These are phyloP conservation scores for Lentinula sp. DNA, from an alignment of 768 basidiomycete genomes.

Conservation along the genomic window DNA sequence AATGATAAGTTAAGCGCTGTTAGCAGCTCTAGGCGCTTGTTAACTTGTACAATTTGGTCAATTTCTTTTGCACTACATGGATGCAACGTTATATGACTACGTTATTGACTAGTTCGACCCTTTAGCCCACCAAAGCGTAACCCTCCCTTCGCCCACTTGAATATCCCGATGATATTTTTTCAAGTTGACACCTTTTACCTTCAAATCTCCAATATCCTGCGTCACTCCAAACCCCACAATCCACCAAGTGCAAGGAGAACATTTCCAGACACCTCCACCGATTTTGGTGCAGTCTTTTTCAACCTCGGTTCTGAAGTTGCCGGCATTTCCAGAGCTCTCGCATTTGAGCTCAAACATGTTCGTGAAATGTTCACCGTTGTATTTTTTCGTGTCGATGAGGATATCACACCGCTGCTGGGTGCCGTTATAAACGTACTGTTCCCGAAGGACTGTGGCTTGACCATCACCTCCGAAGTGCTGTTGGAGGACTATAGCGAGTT, in stretches of 20 bases:
- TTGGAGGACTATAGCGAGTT: no score
- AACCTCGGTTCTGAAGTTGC: neutral
- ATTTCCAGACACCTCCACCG: neutral
- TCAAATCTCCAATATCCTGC: neutral
- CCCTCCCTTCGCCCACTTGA: neutral
- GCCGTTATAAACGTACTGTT: neutral
- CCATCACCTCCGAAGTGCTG: no score
- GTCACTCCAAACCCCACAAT: neutral
- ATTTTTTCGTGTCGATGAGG: neutral
- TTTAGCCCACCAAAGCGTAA: neutral
- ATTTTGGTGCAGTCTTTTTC: neutral
- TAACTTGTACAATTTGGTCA: no score
- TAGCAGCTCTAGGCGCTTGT: no score
- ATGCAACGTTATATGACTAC: no score
- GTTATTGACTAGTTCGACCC: no score
- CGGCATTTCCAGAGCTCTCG: neutral
- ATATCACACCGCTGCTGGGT: neutral
- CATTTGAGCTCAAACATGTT: conserved; percentile 4
- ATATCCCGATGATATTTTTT: no score
- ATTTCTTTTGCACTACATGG: no score
- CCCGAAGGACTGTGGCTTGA: neutral
- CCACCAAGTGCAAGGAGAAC: neutral
- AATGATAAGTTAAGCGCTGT: no score
- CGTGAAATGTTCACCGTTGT: neutral
- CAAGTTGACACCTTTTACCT: neutral